These are phyloP conservation scores for Apiospora marii DNA, from an alignment of 2,329 filamentous ascomycete genomes.

Conservation along the genomic window DNA sequence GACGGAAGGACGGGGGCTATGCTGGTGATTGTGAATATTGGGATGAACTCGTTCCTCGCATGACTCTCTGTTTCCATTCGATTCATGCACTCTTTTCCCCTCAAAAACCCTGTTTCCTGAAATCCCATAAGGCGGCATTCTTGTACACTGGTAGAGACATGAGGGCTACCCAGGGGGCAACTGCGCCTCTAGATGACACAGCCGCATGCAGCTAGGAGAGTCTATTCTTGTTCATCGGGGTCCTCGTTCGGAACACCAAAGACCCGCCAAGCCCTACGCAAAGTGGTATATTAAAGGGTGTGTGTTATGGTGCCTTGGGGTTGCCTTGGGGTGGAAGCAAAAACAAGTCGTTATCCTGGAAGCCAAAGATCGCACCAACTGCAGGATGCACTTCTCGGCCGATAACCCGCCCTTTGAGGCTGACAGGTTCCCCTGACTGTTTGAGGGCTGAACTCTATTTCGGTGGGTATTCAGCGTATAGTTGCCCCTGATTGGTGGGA, in stretches of 20 bases:
- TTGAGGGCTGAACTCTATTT: conserved; percentile 14
- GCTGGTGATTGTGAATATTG: neutral
- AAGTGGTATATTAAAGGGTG: conserved; percentile 7
- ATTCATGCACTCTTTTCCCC: neutral
- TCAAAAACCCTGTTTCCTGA: neutral
- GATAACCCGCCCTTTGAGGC: neutral
- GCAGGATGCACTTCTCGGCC: neutral
- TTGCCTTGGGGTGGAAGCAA: neutral
- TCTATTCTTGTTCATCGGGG: neutral
- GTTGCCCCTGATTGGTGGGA: conserved; percentile 9
- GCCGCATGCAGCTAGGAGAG: neutral
- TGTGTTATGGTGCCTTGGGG: neutral
- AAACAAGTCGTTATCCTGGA: neutral
- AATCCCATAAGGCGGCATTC: neutral
- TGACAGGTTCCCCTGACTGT: neutral
- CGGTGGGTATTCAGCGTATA: neutral
- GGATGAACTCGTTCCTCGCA: neutral
- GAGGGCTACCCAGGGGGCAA: neutral
- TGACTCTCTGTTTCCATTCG: conserved; percentile 4
- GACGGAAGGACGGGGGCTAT: neutral
- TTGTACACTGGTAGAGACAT: neutral
- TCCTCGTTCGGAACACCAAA: neutral
- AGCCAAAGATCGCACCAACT: neutral
- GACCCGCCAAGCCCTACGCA: neutral
- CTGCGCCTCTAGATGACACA: conserved; percentile 2